Evolutionary conservation across 2,329 filamentous ascomycete species (phyloP), one percentile per base, ranked within the genome.

Genomic region (Ophiocordyceps camponoti-saundersi): DNA sequence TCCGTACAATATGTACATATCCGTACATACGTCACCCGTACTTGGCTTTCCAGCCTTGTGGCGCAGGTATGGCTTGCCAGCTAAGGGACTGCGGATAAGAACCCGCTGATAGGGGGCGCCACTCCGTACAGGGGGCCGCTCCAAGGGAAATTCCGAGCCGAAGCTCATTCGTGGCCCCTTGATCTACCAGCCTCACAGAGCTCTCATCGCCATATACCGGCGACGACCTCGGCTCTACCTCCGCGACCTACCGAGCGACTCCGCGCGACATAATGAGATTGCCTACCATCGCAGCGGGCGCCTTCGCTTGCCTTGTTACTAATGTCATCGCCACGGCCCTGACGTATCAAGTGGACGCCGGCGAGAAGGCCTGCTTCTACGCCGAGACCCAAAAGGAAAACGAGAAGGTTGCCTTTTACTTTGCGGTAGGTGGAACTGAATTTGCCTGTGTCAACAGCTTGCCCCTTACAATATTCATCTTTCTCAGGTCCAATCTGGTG

Each of bases 341-440:
- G 60, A 98, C 92, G 44, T 98, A 95, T 73, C 86, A 89, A 67
- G 74, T 98, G 44, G 69, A 74, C 46, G 85, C 92, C 45, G 85
- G 93, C 69, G 92, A 96, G 72, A 88, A 85, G 67, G 87, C 92
- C 50, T 98, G 92, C 72, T 98, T 98, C 77, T 95, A 85, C 64
- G 77, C 85, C 48, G 71, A 79, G 55, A 82, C 90, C 47, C 79
- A 88, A 53, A 77, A 84, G 61, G 75, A 77, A 62, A 82, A 82
- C 56, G 79, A 85, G 58, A 98, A 98, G 77, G 73, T 98, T 55
- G 89, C 92, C 45, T 98, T 98, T 62, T 98, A 98, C 71, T 98
- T 98, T 68, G 93, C 92, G 50, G 92, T 98, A 70, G 54, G 82
- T 68, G 16, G 29, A 21, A 15, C 29, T 39, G 16, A 5, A 8